phyloP scores from a whole-genome alignment of 345 rosid genomes.

The Populus pruinosa region DNA sequence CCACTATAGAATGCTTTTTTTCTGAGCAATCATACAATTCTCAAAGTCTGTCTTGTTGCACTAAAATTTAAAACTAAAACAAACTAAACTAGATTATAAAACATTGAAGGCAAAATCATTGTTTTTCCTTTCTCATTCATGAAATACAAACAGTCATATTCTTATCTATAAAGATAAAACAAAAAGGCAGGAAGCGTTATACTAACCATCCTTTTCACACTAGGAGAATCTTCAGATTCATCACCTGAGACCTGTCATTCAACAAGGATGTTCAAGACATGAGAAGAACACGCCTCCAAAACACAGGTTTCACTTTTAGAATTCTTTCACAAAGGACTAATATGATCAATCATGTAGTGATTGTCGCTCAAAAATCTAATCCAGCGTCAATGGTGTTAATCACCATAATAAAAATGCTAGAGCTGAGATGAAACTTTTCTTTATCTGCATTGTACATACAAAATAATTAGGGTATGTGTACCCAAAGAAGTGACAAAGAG shows the following conservation, averaged over 20 bases:
- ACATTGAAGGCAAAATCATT: not conserved
- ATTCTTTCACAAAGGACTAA: not conserved
- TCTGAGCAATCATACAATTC: not conserved
- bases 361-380: not conserved
- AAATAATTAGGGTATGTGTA: too few relatives aligned
- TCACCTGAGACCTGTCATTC: conserved; percentile 44
- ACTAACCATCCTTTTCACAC: conserved; percentile 62
- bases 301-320: not conserved
- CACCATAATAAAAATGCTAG: not conserved
- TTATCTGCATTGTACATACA: too few relatives aligned
- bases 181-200: not conserved
- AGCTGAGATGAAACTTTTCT: not conserved
- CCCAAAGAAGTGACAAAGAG: too few relatives aligned
- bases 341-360: not conserved
- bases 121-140: not conserved
- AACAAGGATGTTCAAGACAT: conserved; percentile 7
- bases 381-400: not conserved
- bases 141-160: not conserved
- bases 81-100: not conserved
- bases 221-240: conserved; percentile 38
- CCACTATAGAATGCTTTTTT: not conserved
- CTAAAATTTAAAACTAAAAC: not conserved
- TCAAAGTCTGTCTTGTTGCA: not conserved
- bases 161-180: not conserved
- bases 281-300: not conserved